A percentile compares a stretch with the other conserved stretches of the same genome.
Conservation (phyloP, 192 early-diverging fungal genomes). For the Podila horticola region DNA sequence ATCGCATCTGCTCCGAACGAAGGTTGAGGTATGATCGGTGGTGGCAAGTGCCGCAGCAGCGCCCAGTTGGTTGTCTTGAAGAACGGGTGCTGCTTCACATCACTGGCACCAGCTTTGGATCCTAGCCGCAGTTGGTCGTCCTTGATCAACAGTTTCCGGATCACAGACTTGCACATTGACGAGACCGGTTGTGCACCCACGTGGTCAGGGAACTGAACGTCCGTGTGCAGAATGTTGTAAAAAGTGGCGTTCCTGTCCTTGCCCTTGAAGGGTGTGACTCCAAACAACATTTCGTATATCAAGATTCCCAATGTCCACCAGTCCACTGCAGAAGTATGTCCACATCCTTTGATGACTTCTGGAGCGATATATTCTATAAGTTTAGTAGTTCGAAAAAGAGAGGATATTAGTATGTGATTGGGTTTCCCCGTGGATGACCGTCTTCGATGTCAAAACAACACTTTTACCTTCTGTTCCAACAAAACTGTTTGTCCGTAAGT, state of each 20-base stretch:
- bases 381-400: not conserved
- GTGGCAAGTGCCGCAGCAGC: conserved; percentile 83
- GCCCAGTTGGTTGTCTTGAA: conserved; percentile 96
- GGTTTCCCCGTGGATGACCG: not conserved
- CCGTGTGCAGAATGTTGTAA: conserved; percentile 87
- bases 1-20: conserved; percentile 71
- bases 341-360: conserved; percentile 91
- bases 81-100: conserved; percentile 92
- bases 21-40: conserved; percentile 84
- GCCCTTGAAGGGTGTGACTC: conserved; percentile 97
- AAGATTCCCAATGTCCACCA: conserved; percentile 99
- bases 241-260: conserved; percentile 91
- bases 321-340: conserved; percentile 96
- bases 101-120: conserved; percentile 88
- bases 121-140: conserved; percentile 93
- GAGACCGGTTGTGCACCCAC: conserved; percentile 44
- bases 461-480: conserved; percentile 90
- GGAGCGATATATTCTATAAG: conserved; percentile 46
- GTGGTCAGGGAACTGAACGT: conserved; percentile 78
- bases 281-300: conserved; percentile 98
- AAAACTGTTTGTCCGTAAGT: conserved; percentile 95
- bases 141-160: conserved; percentile 89
- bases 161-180: conserved; percentile 74
- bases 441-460: not conserved
- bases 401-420: not conserved